A percentile compares a stretch with the other conserved stretches of the same genome.
These are phyloP conservation scores for Cornus controversa DNA, from an alignment of 148 eudicot species.

Conservation along the genomic window DNA sequence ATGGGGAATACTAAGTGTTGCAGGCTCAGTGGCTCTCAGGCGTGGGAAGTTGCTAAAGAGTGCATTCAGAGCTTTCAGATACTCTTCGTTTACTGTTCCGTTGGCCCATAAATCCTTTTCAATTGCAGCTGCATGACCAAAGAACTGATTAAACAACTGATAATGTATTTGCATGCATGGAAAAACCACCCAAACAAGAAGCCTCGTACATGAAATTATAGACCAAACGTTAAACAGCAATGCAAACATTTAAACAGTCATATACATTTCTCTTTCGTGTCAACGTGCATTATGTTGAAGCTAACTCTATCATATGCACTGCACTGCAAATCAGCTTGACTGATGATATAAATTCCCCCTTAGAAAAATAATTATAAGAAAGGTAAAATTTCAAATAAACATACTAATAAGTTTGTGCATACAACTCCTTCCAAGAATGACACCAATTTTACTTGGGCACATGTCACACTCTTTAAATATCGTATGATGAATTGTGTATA, in stretches of 20 bases:
- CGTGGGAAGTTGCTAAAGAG: slow-evolving; percentile 96
- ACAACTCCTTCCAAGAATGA: too few relatives aligned
- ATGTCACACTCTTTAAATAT: background rate
- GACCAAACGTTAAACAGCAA: background rate
- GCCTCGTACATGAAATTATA: background rate
- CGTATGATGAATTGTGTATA: background rate
- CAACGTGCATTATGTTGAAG: background rate
- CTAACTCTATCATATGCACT: background rate
- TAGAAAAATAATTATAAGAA: background rate
- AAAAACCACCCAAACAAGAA: slow-evolving; percentile 7
- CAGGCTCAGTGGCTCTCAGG: slow-evolving; percentile 94
- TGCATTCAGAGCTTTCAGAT: slow-evolving; percentile 85
- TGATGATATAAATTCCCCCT: background rate
- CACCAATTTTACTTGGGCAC: background rate
- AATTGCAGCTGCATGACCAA: slow-evolving; percentile 70
- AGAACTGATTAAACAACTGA: slow-evolving; percentile 10
- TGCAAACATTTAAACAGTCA: background rate
- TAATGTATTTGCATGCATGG: background rate
- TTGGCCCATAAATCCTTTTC: slow-evolving; percentile 96
- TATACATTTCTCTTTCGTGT: background rate
- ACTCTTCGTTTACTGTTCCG: slow-evolving; percentile 90
- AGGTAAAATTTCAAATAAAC: background rate
- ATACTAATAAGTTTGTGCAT: too few relatives aligned
- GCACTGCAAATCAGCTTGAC: background rate
- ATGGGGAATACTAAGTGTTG: slow-evolving; percentile 97